These are phyloP conservation scores for Parastagonospora nodorum DNA, from an alignment of 2,329 filamentous ascomycete genomes.

Conservation along the genomic window DNA sequence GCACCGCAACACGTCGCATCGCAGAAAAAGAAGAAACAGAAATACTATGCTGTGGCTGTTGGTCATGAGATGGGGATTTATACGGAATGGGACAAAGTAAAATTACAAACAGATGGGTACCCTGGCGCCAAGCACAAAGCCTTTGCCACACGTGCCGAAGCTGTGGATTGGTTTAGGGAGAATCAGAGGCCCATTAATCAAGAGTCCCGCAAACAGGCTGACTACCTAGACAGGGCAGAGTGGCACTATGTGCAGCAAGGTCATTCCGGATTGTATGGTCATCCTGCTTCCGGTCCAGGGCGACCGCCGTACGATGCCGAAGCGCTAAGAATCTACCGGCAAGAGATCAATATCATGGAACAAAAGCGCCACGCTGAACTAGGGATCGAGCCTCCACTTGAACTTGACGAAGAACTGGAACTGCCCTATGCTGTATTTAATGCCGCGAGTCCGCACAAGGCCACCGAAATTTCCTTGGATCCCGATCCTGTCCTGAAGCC, in stretches of 20 bases:
- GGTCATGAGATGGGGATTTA: slow-evolving; percentile 65
- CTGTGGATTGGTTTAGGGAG: slow-evolving; percentile 73
- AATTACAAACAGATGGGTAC: slow-evolving; percentile 73
- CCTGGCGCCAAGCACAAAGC: slow-evolving; percentile 64
- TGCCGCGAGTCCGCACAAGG: background rate
- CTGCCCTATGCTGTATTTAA: background rate
- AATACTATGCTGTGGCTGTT: slow-evolving; percentile 65
- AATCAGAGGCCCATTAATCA: background rate
- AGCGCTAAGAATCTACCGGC: too few relatives aligned
- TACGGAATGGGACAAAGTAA: slow-evolving; percentile 69
- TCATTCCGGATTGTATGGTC: too few relatives aligned
- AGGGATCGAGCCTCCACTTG: too few relatives aligned
- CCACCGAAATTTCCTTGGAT: background rate
- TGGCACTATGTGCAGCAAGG: too few relatives aligned
- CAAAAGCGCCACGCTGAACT: too few relatives aligned
- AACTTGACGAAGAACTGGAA: too few relatives aligned
- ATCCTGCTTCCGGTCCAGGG: too few relatives aligned
- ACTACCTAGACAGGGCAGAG: too few relatives aligned
- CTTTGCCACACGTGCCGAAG: slow-evolving; percentile 63
- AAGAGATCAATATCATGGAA: too few relatives aligned
- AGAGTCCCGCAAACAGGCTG: too few relatives aligned
- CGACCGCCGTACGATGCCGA: too few relatives aligned
- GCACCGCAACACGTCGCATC: slow-evolving; percentile 27
- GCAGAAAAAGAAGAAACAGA: slow-evolving; percentile 77
- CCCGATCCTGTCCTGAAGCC: slow-evolving; percentile 13